Conservation (phyloP, 441 rosid species). For the Syzygium malaccense region DNA sequence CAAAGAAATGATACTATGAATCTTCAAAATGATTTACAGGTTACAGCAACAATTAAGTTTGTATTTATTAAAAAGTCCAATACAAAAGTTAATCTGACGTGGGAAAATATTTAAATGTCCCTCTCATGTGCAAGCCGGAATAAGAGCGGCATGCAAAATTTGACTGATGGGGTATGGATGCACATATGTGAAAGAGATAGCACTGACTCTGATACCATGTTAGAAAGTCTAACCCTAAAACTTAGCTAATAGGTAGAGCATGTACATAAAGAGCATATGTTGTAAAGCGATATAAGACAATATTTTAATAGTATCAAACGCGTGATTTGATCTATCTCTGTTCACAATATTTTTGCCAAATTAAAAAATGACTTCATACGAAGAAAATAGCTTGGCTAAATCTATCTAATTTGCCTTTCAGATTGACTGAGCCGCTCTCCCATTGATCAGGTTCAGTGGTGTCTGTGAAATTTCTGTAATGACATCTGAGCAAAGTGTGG, state of each 20-base stretch:
- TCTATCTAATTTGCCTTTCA: no score
- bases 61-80: background rate
- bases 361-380: background rate
- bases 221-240: accelerated
- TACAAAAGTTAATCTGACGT: background rate
- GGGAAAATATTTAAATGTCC: no score
- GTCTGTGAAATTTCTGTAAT: no score
- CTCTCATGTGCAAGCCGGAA: no score
- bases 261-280: background rate
- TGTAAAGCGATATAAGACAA: accelerated
- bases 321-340: background rate
- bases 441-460: no score
- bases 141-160: no score
- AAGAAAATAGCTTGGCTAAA: no score
- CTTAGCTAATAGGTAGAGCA: background rate
- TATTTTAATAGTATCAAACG: background rate
- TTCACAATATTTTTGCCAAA: no score
- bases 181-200: background rate
- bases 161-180: background rate
- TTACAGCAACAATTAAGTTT: background rate
- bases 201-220: accelerated
- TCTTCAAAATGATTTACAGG: background rate
- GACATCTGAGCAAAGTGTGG: no score
- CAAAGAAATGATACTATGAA: background rate
- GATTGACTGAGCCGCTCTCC: no score